Base-by-base conservation (phyloP, 2,329 filamentous ascomycete species). In the Trichoderma hamatum region DNA sequence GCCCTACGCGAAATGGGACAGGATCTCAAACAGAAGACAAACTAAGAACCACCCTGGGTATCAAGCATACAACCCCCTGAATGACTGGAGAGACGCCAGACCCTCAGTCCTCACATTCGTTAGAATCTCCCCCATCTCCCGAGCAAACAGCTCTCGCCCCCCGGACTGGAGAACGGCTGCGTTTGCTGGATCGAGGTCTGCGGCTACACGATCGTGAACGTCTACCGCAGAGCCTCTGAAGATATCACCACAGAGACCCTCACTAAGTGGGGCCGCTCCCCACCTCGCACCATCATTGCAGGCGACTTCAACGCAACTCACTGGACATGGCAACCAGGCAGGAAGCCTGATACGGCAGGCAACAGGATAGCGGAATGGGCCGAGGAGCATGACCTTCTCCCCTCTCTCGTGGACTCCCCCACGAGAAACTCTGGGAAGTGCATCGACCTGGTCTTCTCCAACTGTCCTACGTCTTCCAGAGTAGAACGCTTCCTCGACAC, bases 401-500 rank as follows among this genome's bases (percentile, higher is more conserved):
- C 39, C 4, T 24, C 13, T 14, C 11, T 36, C 3, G 16, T 39
- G 14, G 52, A 59, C 32, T 19, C 11, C 32, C 52, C 34, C 3
- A 67, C 52, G 10, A 58, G 24, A 19, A 3, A 3, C 9, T 52
- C 19, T 3, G 34, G 63, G 13, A 67, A 59, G 7, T 58, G 26
- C 24, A 62, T 46, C n/a, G 65, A 71, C 60, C 60, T 71, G 4
- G 67, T 68, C 43, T 71, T 72, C 55, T 39, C 67, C 7, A 72
- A 72, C 46, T 46, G 68, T 49, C 30, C 52, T 28, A 49, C 66
- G 2, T 56, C 60, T 36, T 65, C 69, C 46, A 65, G 34, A 28
- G 34, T 72, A 58, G 56, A 70, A 39, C 59, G 60, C 56, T 61
- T 67, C 36, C 65, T 72, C 14, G 59, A 68, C 32, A 70, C 65